A percentile compares a stretch with the other conserved stretches of the same genome.
These are phyloP conservation scores for Blastosporella zonata DNA, from an alignment of 1,284 basidiomycete genomes.

Conservation along the genomic window DNA sequence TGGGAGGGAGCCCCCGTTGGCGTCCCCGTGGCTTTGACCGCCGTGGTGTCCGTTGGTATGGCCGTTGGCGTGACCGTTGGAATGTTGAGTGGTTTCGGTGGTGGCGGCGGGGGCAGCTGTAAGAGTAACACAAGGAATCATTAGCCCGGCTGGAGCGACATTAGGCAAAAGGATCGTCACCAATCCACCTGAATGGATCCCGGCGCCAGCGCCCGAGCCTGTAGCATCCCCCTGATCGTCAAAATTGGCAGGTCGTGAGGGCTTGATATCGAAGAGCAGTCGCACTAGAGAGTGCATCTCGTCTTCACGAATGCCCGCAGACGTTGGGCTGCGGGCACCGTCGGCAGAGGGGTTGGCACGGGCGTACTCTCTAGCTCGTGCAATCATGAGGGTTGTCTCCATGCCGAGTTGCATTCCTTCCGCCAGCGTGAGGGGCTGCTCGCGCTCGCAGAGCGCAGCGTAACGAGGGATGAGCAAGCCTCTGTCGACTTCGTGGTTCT, in stretches of 20 bases:
- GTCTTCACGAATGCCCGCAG: constrained; percentile 30
- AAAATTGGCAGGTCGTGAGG: background rate
- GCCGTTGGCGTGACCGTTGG: background rate
- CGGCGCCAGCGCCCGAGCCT: background rate
- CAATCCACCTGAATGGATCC: constrained; percentile 30
- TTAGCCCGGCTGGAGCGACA: constrained; percentile 9
- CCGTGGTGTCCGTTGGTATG: constrained; percentile 4
- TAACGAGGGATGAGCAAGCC: constrained; percentile 56
- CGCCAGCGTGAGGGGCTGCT: constrained; percentile 49
- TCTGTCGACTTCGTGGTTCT: constrained; percentile 49
- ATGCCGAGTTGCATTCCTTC: constrained; percentile 60
- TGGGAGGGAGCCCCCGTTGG: too few species aligned
- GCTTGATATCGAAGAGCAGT: constrained; percentile 35
- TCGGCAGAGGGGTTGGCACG: constrained; percentile 36
- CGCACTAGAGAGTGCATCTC: constrained; percentile 37
- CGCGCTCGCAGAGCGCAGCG: constrained; percentile 51
- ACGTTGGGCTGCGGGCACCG: constrained; percentile 41
- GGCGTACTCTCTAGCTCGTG: constrained; percentile 53
- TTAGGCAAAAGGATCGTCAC: constrained; percentile 22
- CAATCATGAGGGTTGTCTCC: constrained; percentile 57
- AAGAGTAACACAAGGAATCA: background rate
- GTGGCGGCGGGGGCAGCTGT: background rate
- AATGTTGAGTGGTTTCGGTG: constrained; percentile 1
- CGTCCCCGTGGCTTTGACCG: background rate
- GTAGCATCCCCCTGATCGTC: constrained; percentile 8